Percentiles rank a stretch among this genome's conserved stretches.
Conservation (phyloP, 78 protist species). For the Pelomyxa schiedti region DNA sequence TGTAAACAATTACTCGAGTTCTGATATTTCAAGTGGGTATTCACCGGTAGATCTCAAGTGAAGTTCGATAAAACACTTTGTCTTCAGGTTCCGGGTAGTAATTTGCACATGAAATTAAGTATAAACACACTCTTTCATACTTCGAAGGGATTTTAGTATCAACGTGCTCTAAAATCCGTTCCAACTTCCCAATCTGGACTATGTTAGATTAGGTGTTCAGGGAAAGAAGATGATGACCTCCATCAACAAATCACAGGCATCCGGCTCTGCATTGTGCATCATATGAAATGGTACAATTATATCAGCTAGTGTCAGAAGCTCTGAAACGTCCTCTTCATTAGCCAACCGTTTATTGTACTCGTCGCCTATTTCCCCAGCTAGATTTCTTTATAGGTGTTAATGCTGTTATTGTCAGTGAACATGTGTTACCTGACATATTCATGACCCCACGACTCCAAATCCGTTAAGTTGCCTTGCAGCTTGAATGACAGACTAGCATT, state of each 20-base stretch:
- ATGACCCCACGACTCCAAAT: slow-evolving; percentile 89
- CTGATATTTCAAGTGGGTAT: no score
- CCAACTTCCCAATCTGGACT: slow-evolving; percentile 13
- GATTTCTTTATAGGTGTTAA: background rate
- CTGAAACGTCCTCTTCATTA: background rate
- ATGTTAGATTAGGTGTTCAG: background rate
- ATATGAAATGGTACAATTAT: slow-evolving; percentile 79
- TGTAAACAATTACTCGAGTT: no score
- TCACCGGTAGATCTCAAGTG: slow-evolving; percentile 19
- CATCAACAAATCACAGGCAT: slow-evolving; percentile 89
- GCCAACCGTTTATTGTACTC: slow-evolving; percentile 38
- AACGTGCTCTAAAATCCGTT: slow-evolving; percentile 15
- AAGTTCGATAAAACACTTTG: slow-evolving; percentile 21
- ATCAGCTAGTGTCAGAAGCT: slow-evolving; percentile 34
- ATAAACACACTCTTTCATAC: slow-evolving; percentile 64
- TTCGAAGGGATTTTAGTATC: slow-evolving; percentile 41
- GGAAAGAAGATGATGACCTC: slow-evolving; percentile 30
- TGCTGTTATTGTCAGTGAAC: background rate
- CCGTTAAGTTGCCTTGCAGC: slow-evolving; percentile 55
- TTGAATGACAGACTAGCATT: slow-evolving; percentile 59
- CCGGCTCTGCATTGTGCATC: slow-evolving; percentile 84
- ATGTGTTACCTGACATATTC: slow-evolving; percentile 67
- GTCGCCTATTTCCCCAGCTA: slow-evolving; percentile 65
- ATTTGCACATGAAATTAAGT: slow-evolving; percentile 60
- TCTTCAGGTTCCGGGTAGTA: slow-evolving; percentile 83